Evolutionary conservation across 1,139 yeast species (phyloP).

Genomic region (Debaryomyces udenii): DNA sequence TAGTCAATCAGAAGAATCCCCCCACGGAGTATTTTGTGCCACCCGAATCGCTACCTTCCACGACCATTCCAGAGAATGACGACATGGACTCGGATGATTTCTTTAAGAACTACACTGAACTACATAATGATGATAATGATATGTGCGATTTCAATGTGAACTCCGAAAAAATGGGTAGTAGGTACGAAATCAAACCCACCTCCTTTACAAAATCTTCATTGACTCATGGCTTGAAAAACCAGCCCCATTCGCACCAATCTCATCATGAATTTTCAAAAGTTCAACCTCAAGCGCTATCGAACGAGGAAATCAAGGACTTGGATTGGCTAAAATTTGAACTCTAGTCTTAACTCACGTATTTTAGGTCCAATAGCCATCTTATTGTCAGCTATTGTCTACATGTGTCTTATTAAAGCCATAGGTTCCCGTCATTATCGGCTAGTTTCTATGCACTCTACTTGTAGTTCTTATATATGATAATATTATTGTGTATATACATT

Average conservation of each 20-base stretch:
- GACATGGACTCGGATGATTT: conserved; percentile 26
- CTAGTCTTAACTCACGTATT: no score
- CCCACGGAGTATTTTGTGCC: conserved; percentile 18
- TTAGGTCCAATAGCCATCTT: no score
- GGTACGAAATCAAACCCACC: conserved; percentile 13
- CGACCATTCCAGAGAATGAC: conserved; percentile 12
- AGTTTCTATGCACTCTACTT: no score
- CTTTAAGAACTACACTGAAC: conserved; percentile 24
- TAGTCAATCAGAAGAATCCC: conserved; percentile 7
- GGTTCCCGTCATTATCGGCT: no score
- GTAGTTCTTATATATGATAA: no score
- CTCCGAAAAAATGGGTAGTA: conserved; percentile 9
- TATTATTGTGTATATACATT: no score
- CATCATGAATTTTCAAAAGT: conserved; percentile 5
- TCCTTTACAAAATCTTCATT: conserved; percentile 25
- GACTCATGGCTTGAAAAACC: conserved; percentile 32
- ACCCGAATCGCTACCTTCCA: conserved; percentile 24
- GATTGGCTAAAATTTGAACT: conserved; percentile 54
- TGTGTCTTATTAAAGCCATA: background rate
- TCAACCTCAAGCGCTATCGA: conserved; percentile 8
- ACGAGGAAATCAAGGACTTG: conserved; percentile 32
- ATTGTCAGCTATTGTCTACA: no score
- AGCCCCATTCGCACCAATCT: conserved; percentile 9
- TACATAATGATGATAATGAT: conserved; percentile 8
- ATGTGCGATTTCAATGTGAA: conserved; percentile 12